phyloP scores from a whole-genome alignment of 352 stramenopile species.

The Phytophthora pisi region DNA sequence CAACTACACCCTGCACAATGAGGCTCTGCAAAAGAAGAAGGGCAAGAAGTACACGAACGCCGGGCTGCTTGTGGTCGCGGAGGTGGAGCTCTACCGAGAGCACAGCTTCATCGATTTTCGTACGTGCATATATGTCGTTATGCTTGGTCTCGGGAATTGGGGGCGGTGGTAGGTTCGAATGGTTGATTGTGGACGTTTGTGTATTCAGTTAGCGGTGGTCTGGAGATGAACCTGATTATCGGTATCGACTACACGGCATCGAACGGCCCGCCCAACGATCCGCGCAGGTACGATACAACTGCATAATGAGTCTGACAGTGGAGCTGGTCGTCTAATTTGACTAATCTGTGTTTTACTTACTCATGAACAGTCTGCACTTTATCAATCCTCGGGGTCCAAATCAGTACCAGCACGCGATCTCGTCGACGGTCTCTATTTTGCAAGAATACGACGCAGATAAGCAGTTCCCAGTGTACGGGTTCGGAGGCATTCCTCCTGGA shows the following conservation, averaged over 20 bases:
- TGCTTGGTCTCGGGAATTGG: background rate
- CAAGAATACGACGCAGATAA: slow-evolving; percentile 80
- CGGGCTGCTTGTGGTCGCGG: slow-evolving; percentile 47
- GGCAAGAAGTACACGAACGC: slow-evolving; percentile 77
- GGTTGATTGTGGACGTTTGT: slow-evolving; percentile 4
- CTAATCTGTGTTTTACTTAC: background rate
- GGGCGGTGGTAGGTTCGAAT: slow-evolving; percentile 4
- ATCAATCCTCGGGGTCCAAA: slow-evolving; percentile 70
- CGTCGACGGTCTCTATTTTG: slow-evolving; percentile 65
- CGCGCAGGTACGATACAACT: slow-evolving; percentile 37
- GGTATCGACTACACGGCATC: slow-evolving; percentile 82
- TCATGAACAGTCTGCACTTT: slow-evolving; percentile 59
- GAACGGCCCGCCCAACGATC: slow-evolving; percentile 58
- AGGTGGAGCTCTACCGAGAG: slow-evolving; percentile 49
- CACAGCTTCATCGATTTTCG: slow-evolving; percentile 68
- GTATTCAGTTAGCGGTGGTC: slow-evolving; percentile 62
- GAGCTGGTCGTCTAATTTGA: background rate
- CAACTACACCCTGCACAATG: slow-evolving; percentile 65
- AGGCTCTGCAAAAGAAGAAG: slow-evolving; percentile 63
- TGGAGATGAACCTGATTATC: slow-evolving; percentile 88
- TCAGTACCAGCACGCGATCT: slow-evolving; percentile 80
- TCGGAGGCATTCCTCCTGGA: slow-evolving; percentile 82
- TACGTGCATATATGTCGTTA: slow-evolving; percentile 31
- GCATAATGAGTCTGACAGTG: background rate
- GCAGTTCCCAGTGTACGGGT: slow-evolving; percentile 76